Evolutionary conservation across 208 protist species (phyloP).

Genomic region (Leishmania aethiopica): DNA sequence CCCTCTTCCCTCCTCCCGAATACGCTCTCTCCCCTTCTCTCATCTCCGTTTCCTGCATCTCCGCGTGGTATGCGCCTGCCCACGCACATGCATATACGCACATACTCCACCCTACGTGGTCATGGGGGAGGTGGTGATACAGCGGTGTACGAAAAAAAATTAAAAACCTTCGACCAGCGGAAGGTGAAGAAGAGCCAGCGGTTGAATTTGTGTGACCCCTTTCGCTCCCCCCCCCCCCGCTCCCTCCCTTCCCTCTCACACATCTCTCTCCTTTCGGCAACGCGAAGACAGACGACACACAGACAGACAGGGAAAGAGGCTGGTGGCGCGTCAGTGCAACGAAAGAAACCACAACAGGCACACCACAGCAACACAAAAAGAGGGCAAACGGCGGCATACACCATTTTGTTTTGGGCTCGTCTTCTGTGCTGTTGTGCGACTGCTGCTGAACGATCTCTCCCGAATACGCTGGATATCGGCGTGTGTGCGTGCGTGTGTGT

Average conservation of each 20-base stretch:
- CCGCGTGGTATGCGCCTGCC: not conserved
- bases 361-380: not conserved
- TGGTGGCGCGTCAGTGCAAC: not conserved
- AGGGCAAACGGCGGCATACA: not conserved
- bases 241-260: not conserved
- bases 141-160: not conserved
- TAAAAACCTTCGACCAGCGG: not conserved
- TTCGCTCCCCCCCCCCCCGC: not conserved
- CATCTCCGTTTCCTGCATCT: not conserved
- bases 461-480: not conserved
- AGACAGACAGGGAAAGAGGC: not conserved
- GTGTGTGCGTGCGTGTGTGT: not conserved
- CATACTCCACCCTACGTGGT: not conserved
- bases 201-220: not conserved
- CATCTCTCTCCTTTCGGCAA: not conserved
- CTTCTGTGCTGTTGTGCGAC: not conserved
- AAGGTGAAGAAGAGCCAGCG: not conserved
- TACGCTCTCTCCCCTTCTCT: not conserved
- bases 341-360: no score
- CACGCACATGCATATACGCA: not conserved
- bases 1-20: not conserved
- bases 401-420: not conserved
- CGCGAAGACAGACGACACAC: not conserved
- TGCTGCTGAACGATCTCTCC: not conserved
- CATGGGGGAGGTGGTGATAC: not conserved